Base-by-base conservation (phyloP, 495 filamentous ascomycete genomes). In the Hyphodiscus hymeniophilus region DNA sequence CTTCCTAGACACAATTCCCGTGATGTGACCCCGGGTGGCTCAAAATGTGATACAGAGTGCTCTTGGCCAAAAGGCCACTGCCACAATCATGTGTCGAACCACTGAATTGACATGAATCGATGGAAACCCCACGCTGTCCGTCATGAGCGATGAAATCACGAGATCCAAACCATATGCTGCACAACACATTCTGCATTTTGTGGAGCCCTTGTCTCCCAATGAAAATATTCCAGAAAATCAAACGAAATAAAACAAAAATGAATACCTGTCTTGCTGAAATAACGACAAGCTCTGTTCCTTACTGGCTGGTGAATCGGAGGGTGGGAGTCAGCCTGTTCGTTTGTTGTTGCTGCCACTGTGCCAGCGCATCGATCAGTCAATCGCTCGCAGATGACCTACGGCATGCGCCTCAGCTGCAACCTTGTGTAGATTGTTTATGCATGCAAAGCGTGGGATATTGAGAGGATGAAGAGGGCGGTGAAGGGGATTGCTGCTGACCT, bases 261-360 rank as follows among this genome's bases (percentile, higher is more conserved):
- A 48, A 35, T 50, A 60, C 57, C 49, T 44, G 42, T 38, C 50
- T 35, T 35, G 38, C 38, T 48, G 45, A 59, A 59, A 55, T 50
- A 59, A 23, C 56, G 48, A 48, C 56, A 59, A 42, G 49, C 45
- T 41, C 52, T 45, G 1, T 28, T 38, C 17, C 45, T 50, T 18
- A 11, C 22, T 16, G 28, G 41, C 18, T 52, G 48, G 22, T 13
- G 21, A 21, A 7, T 32, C 28, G 5, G 15, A 38, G 33, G 45
- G 46, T 45, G 46, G 43, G 47, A 46, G 46, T 23, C 48, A 43
- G 45, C 15, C 43, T 43, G 12, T 3, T 39, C 38, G 6, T 47
- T 39, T 41, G 23, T 47, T 47, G 38, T 10, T 20, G 36, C 43
- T 50, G 48, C 43, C 48, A 51, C 49, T 45, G 46, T 50, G 48